Conservation (phyloP, 2,329 filamentous ascomycete species). For the Aspergillus costaricaensis region DNA sequence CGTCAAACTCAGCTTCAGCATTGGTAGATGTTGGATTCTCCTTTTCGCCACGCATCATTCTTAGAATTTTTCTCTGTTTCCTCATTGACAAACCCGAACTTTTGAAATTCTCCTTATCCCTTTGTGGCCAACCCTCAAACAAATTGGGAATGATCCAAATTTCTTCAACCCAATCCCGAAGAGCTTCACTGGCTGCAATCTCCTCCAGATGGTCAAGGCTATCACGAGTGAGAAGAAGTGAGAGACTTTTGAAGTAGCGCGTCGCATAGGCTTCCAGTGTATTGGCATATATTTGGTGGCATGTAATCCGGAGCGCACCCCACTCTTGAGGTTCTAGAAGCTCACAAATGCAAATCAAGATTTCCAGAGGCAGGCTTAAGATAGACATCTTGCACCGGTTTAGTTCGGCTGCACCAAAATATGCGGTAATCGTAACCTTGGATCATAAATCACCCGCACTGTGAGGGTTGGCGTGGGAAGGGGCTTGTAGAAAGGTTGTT, state of each 20-base stretch:
- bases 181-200: neutral
- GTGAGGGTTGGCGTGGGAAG: too few relatives aligned
- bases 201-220: neutral
- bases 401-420: too few relatives aligned
- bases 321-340: neutral
- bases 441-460: too few relatives aligned
- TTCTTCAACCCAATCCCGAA: neutral
- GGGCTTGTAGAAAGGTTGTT: too few relatives aligned
- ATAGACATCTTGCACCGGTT: neutral
- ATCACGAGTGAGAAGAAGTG: neutral
- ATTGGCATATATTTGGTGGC: neutral
- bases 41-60: too few relatives aligned
- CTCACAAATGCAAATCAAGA: neutral
- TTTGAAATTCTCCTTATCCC: too few relatives aligned
- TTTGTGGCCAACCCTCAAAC: neutral
- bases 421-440: fast-evolving
- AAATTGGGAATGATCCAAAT: neutral
- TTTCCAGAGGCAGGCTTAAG: neutral
- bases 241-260: neutral
- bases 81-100: too few relatives aligned
- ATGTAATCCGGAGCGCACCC: neutral
- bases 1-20: too few relatives aligned
- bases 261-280: neutral
- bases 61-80: too few relatives aligned
- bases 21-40: too few relatives aligned